A percentile compares a stretch with the other conserved stretches of the same genome.
Conservation (phyloP, 2,329 filamentous ascomycete species). For the Diaporthe sp. region DNA sequence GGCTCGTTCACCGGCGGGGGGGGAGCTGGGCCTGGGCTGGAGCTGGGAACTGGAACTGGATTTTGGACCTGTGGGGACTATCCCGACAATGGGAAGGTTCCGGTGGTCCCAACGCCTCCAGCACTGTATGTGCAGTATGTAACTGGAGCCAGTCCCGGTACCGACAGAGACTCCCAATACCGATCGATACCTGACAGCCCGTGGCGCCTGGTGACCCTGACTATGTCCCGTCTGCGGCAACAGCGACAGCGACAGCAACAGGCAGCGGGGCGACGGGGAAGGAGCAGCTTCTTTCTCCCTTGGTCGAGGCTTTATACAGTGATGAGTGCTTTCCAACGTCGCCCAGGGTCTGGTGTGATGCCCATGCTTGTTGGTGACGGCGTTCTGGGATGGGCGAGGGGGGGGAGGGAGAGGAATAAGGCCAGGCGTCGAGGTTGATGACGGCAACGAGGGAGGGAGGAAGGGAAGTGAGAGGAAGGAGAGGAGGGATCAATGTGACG, state of each 20-base stretch:
- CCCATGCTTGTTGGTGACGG: conserved; percentile 37
- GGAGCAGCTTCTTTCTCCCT: neutral
- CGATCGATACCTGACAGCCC: conserved; percentile 13
- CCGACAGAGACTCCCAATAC: neutral
- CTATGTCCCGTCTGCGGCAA: neutral
- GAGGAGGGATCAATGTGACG: conserved; percentile 38
- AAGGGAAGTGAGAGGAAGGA: conserved; percentile 33
- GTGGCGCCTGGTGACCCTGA: conserved; percentile 1
- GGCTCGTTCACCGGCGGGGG: conserved; percentile 12
- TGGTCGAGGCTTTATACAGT: neutral
- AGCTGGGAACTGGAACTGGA: neutral
- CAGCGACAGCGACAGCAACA: conserved; percentile 1
- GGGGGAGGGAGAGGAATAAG: conserved; percentile 30
- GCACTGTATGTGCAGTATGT: conserved; percentile 7
- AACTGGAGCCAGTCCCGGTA: neutral
- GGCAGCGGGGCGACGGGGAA: conserved; percentile 17
- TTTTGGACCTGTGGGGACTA: conserved; percentile 25
- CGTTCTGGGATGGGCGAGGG: conserved; percentile 37
- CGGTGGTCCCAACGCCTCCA: conserved; percentile 11
- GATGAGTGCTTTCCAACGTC: conserved; percentile 39
- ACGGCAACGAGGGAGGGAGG: conserved; percentile 51
- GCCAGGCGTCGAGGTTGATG: conserved; percentile 20
- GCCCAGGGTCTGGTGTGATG: conserved; percentile 39
- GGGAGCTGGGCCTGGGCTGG: neutral
- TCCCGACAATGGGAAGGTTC: conserved; percentile 31